These are phyloP conservation scores for Candida parachauliodes DNA, from an alignment of 805 yeast genomes.

Conservation along the genomic window DNA sequence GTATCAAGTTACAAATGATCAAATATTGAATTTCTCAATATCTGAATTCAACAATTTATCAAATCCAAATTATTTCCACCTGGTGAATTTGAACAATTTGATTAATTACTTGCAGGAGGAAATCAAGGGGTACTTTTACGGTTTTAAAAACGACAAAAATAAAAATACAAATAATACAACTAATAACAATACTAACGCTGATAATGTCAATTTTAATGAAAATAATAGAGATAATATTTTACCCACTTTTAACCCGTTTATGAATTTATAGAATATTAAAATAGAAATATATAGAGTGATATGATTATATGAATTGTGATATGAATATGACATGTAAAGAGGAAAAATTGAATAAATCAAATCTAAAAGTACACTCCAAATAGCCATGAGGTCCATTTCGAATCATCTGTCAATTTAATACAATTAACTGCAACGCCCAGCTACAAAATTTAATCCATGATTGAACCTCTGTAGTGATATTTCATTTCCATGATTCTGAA, in stretches of 20 bases:
- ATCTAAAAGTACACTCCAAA: no score
- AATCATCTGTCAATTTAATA: no score
- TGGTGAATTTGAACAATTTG: constrained; percentile 45
- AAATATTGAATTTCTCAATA: constrained; percentile 39
- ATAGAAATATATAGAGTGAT: background rate
- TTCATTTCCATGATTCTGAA: no score
- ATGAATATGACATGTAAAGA: no score
- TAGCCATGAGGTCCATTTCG: no score
- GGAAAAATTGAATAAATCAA: no score
- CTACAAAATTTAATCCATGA: no score
- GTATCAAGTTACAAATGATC: constrained; percentile 37
- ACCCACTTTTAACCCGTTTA: constrained; percentile 26
- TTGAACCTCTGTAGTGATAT: no score
- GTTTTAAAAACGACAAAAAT: constrained; percentile 22
- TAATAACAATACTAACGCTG: background rate
- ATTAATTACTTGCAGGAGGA: constrained; percentile 44
- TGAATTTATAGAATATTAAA: constrained; percentile 12
- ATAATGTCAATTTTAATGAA: no score
- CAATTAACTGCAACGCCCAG: no score
- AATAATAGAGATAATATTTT: constrained; percentile 12
- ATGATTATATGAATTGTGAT: background rate
- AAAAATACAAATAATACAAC: background rate
- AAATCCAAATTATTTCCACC: constrained; percentile 50
- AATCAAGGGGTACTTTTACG: constrained; percentile 38
- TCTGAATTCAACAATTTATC: constrained; percentile 40